Percentiles rank a stretch among this genome's conserved stretches.
Evolutionary conservation across 495 filamentous ascomycete species (phyloP).

Genomic region (Aspergillus affinis): DNA sequence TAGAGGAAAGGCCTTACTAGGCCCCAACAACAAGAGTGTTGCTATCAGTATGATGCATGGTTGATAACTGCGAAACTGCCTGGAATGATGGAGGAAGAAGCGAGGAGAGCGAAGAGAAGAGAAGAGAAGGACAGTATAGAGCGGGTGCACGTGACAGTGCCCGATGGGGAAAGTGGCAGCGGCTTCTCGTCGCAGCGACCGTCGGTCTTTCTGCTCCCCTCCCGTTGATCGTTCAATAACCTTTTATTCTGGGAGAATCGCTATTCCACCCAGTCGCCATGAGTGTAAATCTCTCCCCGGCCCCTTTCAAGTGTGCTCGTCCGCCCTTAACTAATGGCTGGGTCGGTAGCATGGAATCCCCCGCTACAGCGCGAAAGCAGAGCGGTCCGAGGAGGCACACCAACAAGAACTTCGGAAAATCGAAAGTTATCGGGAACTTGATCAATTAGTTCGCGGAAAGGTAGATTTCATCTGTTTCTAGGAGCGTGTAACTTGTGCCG

Average conservation of each 20-base stretch:
- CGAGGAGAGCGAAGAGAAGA: conserved; percentile 7
- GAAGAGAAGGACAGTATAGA: conserved; percentile 3
- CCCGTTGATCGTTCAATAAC: not conserved
- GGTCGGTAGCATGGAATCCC: conserved; percentile 71
- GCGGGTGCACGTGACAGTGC: conserved; percentile 13
- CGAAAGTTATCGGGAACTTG: conserved; percentile 69
- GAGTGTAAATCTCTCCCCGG: conserved; percentile 43
- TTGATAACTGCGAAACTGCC: not conserved
- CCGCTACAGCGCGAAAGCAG: conserved; percentile 53
- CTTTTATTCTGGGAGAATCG: not conserved
- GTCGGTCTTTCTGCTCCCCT: not conserved
- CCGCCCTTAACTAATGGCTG: conserved; percentile 14
- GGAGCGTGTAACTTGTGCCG: not conserved
- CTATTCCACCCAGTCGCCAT: conserved; percentile 27
- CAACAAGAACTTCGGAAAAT: conserved; percentile 75
- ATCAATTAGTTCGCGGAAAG: conserved; percentile 60
- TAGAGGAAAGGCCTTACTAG: not conserved
- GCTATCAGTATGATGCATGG: not conserved
- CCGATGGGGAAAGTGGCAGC: conserved; percentile 12
- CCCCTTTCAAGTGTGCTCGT: conserved; percentile 10
- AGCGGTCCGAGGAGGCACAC: conserved; percentile 62
- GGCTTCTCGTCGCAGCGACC: conserved; percentile 2
- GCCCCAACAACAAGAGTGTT: not conserved
- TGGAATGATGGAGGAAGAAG: not conserved
- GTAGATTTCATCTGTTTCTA: conserved; percentile 30